Evolutionary conservation across 768 basidiomycete species (phyloP).

Genomic region (Phaeotremella skinneri): DNA sequence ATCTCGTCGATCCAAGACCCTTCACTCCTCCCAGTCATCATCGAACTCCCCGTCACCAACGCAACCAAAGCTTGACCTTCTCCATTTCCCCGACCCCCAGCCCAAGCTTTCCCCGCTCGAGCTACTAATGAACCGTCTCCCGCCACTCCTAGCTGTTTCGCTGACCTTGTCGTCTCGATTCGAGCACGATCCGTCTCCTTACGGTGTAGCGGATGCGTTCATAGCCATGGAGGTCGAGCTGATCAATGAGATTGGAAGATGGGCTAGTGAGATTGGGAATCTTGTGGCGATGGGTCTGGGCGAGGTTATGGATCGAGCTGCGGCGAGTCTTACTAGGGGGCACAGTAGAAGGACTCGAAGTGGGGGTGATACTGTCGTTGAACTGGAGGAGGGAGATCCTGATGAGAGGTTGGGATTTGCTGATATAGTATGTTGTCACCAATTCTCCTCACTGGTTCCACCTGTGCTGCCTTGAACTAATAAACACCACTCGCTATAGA

Average conservation of each 20-base stretch:
- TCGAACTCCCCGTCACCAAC: constrained; percentile 1
- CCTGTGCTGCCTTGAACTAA: background rate
- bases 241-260: constrained; percentile 22
- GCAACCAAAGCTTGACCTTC: constrained; percentile 2
- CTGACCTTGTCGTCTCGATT: constrained; percentile 33
- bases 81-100: background rate
- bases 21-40: too few species aligned
- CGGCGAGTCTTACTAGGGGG: background rate
- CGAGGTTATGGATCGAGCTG: constrained; percentile 12
- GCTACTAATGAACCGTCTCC: constrained; percentile 19
- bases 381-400: constrained; percentile 4
- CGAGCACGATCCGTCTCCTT: constrained; percentile 38
- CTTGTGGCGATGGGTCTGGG: constrained; percentile 25
- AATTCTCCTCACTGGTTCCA: background rate
- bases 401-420: constrained; percentile 25
- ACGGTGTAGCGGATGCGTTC: constrained; percentile 35
- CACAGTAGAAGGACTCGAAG: constrained; percentile 4
- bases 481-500: constrained; percentile 6
- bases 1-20: too few species aligned
- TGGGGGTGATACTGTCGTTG: background rate
- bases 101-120: constrained; percentile 9
- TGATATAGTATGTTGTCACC: constrained; percentile 27
- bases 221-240: constrained; percentile 29
- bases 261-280: constrained; percentile 34
- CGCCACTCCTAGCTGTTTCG: constrained; percentile 30